phyloP scores from a whole-genome alignment of 257 asterid genomes.

The Gentiana dahurica region DNA sequence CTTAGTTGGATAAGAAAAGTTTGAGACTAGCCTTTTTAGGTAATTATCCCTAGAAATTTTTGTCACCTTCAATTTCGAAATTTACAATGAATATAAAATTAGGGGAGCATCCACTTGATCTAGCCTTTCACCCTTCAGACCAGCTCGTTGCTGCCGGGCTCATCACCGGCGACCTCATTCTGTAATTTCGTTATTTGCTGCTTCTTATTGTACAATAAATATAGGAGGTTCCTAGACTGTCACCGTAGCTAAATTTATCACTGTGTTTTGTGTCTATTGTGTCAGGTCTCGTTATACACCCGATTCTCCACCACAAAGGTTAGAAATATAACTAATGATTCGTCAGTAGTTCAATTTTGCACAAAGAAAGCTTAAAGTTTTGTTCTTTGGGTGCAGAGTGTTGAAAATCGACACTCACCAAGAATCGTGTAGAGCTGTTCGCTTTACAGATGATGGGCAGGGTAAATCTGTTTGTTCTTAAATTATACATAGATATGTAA shows the following conservation, averaged over 20 bases:
- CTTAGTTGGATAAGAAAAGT: too few relatives aligned
- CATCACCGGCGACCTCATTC: constrained; percentile 56
- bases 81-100: constrained; percentile 54
- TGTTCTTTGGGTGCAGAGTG: constrained; percentile 27
- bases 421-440: constrained; percentile 82
- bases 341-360: not conserved
- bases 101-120: constrained; percentile 59
- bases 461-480: constrained; percentile 24
- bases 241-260: not conserved
- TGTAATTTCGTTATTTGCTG: constrained; percentile 34
- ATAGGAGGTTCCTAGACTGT: not conserved
- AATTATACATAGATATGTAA: too few relatives aligned
- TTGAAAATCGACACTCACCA: constrained; percentile 66
- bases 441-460: constrained; percentile 76
- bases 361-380: not conserved
- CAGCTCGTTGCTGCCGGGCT: constrained; percentile 74
- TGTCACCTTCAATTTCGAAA: not conserved
- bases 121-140: constrained; percentile 75
- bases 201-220: not conserved
- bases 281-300: constrained; percentile 56
- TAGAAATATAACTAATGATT: not conserved
- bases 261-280: not conserved
- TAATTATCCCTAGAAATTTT: too few relatives aligned
- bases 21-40: too few relatives aligned
- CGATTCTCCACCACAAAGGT: constrained; percentile 64